phyloP scores from a whole-genome alignment of 495 filamentous ascomycete genomes.

The Hypomontagnella monticulosa region DNA sequence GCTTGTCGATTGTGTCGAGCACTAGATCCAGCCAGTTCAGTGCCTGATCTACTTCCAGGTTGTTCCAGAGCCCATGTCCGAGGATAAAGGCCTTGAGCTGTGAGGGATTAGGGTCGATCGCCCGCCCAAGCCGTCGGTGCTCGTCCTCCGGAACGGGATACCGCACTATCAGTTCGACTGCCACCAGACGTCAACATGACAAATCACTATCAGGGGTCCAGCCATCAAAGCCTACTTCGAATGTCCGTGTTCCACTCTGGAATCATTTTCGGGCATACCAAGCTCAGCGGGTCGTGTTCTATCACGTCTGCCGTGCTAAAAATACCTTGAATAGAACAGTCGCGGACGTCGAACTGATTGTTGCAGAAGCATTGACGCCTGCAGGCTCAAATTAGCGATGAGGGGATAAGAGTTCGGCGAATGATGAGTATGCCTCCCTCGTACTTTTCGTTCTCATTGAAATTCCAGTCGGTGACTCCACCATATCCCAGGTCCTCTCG shows the following conservation, averaged over 20 bases:
- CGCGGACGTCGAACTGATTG: slow-evolving; percentile 62
- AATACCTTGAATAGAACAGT: slow-evolving; percentile 63
- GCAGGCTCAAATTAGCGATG: slow-evolving; percentile 15
- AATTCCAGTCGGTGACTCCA: slow-evolving; percentile 65
- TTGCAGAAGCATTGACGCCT: slow-evolving; percentile 64
- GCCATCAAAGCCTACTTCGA: slow-evolving; percentile 39
- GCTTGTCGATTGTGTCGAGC: slow-evolving; percentile 46
- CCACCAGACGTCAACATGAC: slow-evolving; percentile 16
- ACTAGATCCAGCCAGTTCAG: slow-evolving; percentile 57
- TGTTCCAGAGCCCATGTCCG: slow-evolving; percentile 63
- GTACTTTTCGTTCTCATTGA: slow-evolving; percentile 58
- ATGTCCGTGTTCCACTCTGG: slow-evolving; percentile 53
- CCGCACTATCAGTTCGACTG: slow-evolving; percentile 61
- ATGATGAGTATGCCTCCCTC: slow-evolving; percentile 5
- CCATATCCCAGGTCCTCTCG: slow-evolving; percentile 63
- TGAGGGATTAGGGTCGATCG: slow-evolving; percentile 49
- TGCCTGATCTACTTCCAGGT: slow-evolving; percentile 58
- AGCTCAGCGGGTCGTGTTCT: slow-evolving; percentile 55
- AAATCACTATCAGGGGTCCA: neutral
- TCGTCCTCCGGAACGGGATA: slow-evolving; percentile 59
- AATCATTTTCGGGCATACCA: slow-evolving; percentile 54
- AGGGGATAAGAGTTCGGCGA: neutral
- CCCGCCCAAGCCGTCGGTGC: slow-evolving; percentile 50
- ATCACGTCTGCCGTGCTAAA: slow-evolving; percentile 61
- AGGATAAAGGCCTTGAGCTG: slow-evolving; percentile 59